A percentile compares a stretch with the other conserved stretches of the same genome.
These are phyloP conservation scores for Davidsoniella australis DNA, from an alignment of 2,329 filamentous ascomycete species.

Conservation along the genomic window DNA sequence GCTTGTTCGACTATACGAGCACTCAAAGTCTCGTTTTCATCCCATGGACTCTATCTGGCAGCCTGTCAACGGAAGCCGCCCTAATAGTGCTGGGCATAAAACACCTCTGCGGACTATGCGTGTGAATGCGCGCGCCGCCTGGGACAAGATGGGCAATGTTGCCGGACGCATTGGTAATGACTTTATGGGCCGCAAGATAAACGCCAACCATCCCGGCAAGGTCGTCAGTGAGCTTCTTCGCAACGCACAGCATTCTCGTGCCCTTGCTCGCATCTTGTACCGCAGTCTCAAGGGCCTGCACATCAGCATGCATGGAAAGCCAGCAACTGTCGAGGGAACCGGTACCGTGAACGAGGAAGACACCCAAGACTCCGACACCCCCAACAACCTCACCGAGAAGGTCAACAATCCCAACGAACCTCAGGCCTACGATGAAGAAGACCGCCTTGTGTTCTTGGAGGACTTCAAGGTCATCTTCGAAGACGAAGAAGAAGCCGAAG, in stretches of 20 bases:
- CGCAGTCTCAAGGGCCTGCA: slow-evolving; percentile 44
- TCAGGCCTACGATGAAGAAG: slow-evolving; percentile 37
- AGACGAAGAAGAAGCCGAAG: slow-evolving; percentile 70
- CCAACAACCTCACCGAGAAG: slow-evolving; percentile 8
- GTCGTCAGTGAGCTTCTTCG: slow-evolving; percentile 65
- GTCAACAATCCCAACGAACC: slow-evolving; percentile 16
- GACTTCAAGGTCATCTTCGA: slow-evolving; percentile 67
- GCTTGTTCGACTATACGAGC: slow-evolving; percentile 40
- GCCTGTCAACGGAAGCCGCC: slow-evolving; percentile 18
- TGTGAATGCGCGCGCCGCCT: slow-evolving; percentile 55
- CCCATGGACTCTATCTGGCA: slow-evolving; percentile 34
- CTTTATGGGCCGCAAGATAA: slow-evolving; percentile 60
- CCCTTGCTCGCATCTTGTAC: slow-evolving; percentile 74
- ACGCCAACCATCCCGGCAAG: slow-evolving; percentile 62
- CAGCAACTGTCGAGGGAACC: not conserved
- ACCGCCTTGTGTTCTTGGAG: slow-evolving; percentile 59
- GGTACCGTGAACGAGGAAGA: slow-evolving; percentile 2
- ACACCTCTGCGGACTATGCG: slow-evolving; percentile 62
- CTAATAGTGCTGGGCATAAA: slow-evolving; percentile 38
- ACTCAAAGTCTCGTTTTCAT: slow-evolving; percentile 59
- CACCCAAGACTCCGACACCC: not conserved
- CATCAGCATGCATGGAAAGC: not conserved
- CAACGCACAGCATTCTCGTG: slow-evolving; percentile 57
- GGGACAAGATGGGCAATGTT: slow-evolving; percentile 69
- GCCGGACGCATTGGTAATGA: slow-evolving; percentile 78